Conservation (phyloP, 2,329 filamentous ascomycete genomes). For the Colletotrichum salicis region DNA sequence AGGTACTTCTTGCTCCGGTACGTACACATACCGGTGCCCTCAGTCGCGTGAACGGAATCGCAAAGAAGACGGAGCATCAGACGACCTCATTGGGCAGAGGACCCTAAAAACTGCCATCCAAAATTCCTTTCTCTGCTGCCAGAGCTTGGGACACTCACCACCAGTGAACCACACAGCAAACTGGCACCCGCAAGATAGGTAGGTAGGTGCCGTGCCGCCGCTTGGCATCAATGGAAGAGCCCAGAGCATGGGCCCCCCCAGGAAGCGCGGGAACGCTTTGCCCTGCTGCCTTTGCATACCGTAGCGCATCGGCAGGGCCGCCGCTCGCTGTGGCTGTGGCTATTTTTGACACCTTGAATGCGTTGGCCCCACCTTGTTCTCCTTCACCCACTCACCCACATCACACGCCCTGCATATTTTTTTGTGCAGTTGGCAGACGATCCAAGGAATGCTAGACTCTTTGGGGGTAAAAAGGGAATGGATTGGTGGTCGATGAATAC, state of each 20-base stretch:
- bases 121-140: neutral
- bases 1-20: neutral
- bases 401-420: neutral
- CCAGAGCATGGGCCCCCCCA: conserved; percentile 3
- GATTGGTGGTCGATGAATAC: conserved; percentile 23
- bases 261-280: neutral
- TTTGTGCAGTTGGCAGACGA: neutral
- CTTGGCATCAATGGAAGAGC: neutral
- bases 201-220: neutral
- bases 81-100: neutral
- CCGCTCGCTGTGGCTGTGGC: conserved; percentile 28
- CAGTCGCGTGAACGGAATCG: conserved; percentile 12
- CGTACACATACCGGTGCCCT: neutral
- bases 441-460: neutral
- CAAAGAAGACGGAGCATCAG: neutral
- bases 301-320: conserved; percentile 26
- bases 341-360: conserved; percentile 24
- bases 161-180: neutral
- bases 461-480: neutral
- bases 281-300: neutral
- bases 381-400: neutral
- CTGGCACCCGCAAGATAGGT: neutral
- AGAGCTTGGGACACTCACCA: neutral
- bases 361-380: neutral
- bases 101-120: conserved; percentile 14